phyloP scores from a whole-genome alignment of 768 basidiomycete genomes.

The Boletus sp. region DNA sequence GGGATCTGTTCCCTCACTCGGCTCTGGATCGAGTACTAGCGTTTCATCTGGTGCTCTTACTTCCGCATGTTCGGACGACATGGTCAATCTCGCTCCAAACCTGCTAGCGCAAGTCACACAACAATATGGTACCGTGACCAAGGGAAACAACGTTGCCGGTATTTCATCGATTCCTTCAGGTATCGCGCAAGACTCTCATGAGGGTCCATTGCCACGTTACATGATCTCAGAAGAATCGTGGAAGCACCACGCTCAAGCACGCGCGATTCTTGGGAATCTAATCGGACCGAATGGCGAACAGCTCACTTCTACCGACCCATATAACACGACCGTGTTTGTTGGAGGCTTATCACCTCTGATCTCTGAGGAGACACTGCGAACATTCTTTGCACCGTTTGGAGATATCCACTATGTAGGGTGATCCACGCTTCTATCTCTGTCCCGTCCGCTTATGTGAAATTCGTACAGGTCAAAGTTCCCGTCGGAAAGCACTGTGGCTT shows the following conservation, averaged over 20 bases:
- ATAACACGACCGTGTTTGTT: conserved; percentile 94
- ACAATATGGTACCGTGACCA: conserved; percentile 41
- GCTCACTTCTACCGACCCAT: conserved; percentile 87
- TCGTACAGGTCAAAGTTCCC: conserved; percentile 84
- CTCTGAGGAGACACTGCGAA: conserved; percentile 85
- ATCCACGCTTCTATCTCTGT: background rate
- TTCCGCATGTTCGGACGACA: conserved; percentile 51
- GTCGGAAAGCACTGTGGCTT: conserved; percentile 95
- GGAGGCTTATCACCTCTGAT: conserved; percentile 87
- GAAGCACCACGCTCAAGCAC: conserved; percentile 82
- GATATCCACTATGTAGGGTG: conserved; percentile 83
- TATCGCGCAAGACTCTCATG: conserved; percentile 44
- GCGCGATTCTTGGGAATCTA: conserved; percentile 76
- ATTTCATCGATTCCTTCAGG: conserved; percentile 29
- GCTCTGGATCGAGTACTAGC: conserved; percentile 45
- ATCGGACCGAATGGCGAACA: conserved; percentile 87
- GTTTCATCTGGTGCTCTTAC: conserved; percentile 49
- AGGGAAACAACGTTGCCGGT: conserved; percentile 22
- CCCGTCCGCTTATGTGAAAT: conserved; percentile 1
- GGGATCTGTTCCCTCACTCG: conserved; percentile 48
- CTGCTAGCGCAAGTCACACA: conserved; percentile 48
- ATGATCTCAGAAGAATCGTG: conserved; percentile 70
- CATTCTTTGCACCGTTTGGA: conserved; percentile 90
- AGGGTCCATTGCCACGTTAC: conserved; percentile 47
- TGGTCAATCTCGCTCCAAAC: conserved; percentile 45